phyloP scores from a whole-genome alignment of 371 early-diverging fungal species.

The Hamiltosporidium magnivora region DNA sequence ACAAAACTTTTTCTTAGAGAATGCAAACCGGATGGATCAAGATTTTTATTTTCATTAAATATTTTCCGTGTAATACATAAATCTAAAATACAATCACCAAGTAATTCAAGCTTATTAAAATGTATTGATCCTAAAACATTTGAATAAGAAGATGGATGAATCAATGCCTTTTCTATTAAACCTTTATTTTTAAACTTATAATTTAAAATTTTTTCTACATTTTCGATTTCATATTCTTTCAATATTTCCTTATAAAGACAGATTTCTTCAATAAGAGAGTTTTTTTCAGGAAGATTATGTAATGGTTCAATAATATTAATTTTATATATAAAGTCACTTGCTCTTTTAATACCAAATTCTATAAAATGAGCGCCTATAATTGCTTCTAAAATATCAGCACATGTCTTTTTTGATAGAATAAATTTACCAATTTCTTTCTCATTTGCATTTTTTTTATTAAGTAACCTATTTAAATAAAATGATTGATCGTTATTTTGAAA shows the following conservation, averaged over 20 bases:
- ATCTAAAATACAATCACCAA: conserved; percentile 43
- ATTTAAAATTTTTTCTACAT: conserved; percentile 20
- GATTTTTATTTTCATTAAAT: conserved; percentile 8
- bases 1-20: conserved; percentile 24
- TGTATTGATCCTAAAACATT: conserved; percentile 21
- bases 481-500: too few relatives aligned
- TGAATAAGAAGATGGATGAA: conserved; percentile 32
- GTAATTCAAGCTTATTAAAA: conserved; percentile 34
- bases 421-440: neutral
- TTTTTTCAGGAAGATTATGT: neutral
- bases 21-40: conserved; percentile 21
- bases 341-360: conserved; percentile 11
- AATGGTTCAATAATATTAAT: conserved; percentile 13
- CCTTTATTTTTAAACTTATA: conserved; percentile 35
- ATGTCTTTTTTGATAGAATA: conserved; percentile 24
- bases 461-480: too few relatives aligned
- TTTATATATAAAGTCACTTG: conserved; percentile 14
- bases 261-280: neutral
- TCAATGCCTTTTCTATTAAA: conserved; percentile 36
- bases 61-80: conserved; percentile 23
- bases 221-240: neutral
- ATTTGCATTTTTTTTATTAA: too few relatives aligned
- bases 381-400: conserved; percentile 45
- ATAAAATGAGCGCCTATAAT: conserved; percentile 30
- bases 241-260: conserved; percentile 12